Conservation (phyloP, 2,329 filamentous ascomycete species). For the Colletotrichum scovillei region DNA sequence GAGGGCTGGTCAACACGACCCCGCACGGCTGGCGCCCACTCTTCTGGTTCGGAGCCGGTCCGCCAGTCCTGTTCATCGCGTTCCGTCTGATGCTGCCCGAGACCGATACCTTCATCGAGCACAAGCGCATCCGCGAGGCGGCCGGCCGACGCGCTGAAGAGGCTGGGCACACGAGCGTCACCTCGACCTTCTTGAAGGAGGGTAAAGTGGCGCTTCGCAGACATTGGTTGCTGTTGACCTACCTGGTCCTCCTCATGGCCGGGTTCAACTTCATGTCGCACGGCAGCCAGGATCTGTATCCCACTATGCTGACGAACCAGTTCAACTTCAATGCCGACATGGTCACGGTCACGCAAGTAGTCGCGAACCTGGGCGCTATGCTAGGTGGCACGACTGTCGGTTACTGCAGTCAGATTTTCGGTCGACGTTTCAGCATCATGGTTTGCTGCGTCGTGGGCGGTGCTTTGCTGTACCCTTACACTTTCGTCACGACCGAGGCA, state of each 20-base stretch:
- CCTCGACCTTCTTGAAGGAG: constrained; percentile 77
- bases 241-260: constrained; percentile 88
- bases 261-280: constrained; percentile 95
- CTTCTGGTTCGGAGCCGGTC: constrained; percentile 89
- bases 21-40: constrained; percentile 84
- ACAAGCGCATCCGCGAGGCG: constrained; percentile 69
- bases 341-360: constrained; percentile 77
- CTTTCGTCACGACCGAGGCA: constrained; percentile 69
- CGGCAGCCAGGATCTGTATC: constrained; percentile 74
- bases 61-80: constrained; percentile 82
- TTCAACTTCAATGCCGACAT: constrained; percentile 62
- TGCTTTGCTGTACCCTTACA: constrained; percentile 86
- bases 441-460: constrained; percentile 73
- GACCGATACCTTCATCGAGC: constrained; percentile 77
- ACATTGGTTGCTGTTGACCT: constrained; percentile 84
- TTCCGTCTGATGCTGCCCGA: constrained; percentile 84
- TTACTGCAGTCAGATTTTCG: constrained; percentile 76
- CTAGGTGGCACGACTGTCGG: constrained; percentile 74
- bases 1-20: constrained; percentile 80
- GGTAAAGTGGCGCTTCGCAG: constrained; percentile 81
- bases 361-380: constrained; percentile 79
- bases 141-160: constrained; percentile 30
- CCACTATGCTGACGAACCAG: constrained; percentile 69
- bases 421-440: constrained; percentile 76
- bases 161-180: constrained; percentile 56